These are phyloP conservation scores for Ambrosiella cleistominuta DNA, from an alignment of 2,329 filamentous ascomycete genomes.

Conservation along the genomic window DNA sequence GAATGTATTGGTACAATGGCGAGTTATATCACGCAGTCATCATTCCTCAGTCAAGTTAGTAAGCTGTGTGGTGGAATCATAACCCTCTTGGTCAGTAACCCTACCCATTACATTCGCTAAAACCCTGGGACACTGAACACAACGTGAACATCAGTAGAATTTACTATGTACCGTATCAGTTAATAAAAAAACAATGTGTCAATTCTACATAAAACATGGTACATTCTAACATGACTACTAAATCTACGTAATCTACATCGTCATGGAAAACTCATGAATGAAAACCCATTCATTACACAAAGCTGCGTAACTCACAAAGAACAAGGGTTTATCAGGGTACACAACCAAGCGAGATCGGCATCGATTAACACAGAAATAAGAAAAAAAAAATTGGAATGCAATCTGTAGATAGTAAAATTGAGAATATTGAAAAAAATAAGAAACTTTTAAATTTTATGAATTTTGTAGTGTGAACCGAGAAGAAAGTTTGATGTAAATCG, in stretches of 20 bases:
- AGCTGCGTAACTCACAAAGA: background rate
- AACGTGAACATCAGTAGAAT: too few species aligned
- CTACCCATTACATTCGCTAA: background rate
- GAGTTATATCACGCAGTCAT: too few species aligned
- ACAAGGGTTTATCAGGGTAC: background rate
- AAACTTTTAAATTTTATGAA: background rate
- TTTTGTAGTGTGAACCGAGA: background rate
- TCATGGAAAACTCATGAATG: background rate
- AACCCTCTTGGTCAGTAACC: background rate
- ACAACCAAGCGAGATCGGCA: constrained; percentile 1
- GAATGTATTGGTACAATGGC: too few species aligned
- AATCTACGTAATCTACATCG: too few species aligned
- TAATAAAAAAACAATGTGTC: too few species aligned
- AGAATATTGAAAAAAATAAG: background rate
- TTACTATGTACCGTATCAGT: too few species aligned
- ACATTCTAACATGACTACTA: too few species aligned
- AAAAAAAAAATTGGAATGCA: background rate
- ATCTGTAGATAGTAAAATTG: background rate
- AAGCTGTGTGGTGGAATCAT: too few species aligned
- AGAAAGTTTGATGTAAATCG: background rate
- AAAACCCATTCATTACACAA: background rate
- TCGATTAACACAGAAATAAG: background rate
- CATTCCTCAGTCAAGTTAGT: too few species aligned
- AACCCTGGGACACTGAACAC: too few species aligned
- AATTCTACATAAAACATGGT: too few species aligned